Evolutionary conservation across 1,139 yeast genomes (phyloP).

Genomic region (Pneumocystis sp.): DNA sequence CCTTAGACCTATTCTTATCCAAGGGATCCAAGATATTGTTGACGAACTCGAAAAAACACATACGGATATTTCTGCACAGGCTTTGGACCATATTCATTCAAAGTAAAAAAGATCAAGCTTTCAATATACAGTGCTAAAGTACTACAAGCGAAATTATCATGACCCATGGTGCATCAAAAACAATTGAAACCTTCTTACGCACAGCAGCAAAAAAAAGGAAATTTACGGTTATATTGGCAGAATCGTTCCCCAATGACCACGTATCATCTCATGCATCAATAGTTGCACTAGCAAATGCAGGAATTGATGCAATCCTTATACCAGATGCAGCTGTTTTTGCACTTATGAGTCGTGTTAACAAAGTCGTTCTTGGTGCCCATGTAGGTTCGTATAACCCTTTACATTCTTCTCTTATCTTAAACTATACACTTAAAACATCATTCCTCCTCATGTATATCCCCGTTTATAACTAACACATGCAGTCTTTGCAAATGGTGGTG

Average conservation of each 20-base stretch:
- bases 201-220: constrained; percentile 81
- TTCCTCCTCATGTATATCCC: background rate
- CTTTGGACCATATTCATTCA: constrained; percentile 87
- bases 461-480: background rate
- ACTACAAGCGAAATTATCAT: constrained; percentile 47
- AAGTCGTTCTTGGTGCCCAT: constrained; percentile 81
- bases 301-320: constrained; percentile 77
- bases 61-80: constrained; percentile 80
- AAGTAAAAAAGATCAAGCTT: constrained; percentile 24
- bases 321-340: constrained; percentile 92
- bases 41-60: constrained; percentile 85
- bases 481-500: constrained; percentile 87
- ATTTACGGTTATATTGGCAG: constrained; percentile 77
- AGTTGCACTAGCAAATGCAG: constrained; percentile 61
- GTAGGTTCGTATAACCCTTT: constrained; percentile 31
- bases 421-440: background rate
- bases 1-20: constrained; percentile 75
- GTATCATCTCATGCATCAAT: constrained; percentile 66
- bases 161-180: constrained; percentile 88
- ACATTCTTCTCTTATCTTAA: background rate
- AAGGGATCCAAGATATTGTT: constrained; percentile 81
- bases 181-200: constrained; percentile 72
- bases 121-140: background rate
- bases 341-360: constrained; percentile 93
- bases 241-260: constrained; percentile 79